Evolutionary conservation across 208 protist species (phyloP).

Genomic region (Angomonas deanei): DNA sequence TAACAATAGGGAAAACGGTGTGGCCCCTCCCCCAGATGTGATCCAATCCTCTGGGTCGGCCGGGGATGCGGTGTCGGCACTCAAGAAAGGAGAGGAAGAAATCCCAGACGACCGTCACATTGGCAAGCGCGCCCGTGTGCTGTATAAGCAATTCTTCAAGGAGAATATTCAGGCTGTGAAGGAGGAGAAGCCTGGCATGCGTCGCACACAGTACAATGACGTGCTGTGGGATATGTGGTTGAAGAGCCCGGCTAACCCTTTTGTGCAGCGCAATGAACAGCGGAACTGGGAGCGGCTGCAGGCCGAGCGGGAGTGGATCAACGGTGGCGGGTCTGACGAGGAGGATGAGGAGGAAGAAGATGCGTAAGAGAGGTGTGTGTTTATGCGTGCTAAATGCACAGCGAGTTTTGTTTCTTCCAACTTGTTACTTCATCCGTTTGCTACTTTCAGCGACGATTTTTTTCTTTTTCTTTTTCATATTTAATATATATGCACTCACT

Average conservation of each 20-base stretch:
- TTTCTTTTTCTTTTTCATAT: conserved; percentile 2
- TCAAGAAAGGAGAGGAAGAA: conserved; percentile 17
- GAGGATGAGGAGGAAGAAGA: conserved; percentile 23
- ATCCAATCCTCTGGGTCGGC: conserved; percentile 40
- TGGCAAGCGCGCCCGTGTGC: conserved; percentile 68
- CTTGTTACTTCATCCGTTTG: neutral
- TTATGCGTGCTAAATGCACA: no score
- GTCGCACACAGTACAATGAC: conserved; percentile 86
- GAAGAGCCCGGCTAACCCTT: conserved; percentile 75
- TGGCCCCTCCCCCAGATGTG: conserved; percentile 7
- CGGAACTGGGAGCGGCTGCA: conserved; percentile 51
- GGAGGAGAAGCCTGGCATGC: conserved; percentile 68
- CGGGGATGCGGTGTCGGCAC: conserved; percentile 30
- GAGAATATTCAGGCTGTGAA: conserved; percentile 58
- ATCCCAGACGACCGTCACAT: conserved; percentile 75
- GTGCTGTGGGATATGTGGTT: conserved; percentile 87
- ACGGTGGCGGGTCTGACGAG: conserved; percentile 40
- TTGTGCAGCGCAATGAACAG: conserved; percentile 77
- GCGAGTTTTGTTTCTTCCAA: conserved; percentile 4
- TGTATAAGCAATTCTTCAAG: conserved; percentile 82
- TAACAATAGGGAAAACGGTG: conserved; percentile 30
- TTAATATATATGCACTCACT: conserved; percentile 1
- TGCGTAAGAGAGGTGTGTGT: neutral
- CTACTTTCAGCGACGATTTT: neutral
- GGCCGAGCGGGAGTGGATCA: conserved; percentile 72